Percentiles rank a stretch among this genome's conserved stretches.
phyloP scores from a whole-genome alignment of 768 basidiomycete species.

The Kwoniella sp. region DNA sequence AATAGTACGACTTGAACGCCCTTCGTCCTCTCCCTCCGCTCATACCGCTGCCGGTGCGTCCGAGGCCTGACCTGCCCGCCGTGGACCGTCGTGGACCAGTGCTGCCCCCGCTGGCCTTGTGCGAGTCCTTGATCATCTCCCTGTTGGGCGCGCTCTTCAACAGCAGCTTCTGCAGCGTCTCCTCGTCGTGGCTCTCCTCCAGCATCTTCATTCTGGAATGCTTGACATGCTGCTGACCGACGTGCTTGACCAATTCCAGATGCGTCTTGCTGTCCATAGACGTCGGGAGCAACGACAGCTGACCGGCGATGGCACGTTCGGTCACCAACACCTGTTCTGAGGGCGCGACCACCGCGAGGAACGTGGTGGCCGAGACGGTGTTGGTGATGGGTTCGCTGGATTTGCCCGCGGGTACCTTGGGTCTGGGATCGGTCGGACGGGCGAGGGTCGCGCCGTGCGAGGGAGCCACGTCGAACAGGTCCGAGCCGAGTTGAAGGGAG shows the following conservation, averaged over 20 bases:
- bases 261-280: constrained; percentile 40
- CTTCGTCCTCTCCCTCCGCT: constrained; percentile 14
- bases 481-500: constrained; percentile 85
- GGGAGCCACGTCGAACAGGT: constrained; percentile 74
- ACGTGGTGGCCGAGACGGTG: constrained; percentile 15
- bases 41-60: constrained; percentile 11
- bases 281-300: constrained; percentile 37
- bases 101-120: constrained; percentile 1
- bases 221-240: constrained; percentile 44
- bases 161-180: constrained; percentile 19
- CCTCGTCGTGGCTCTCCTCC: constrained; percentile 27
- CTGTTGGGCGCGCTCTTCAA: constrained; percentile 12
- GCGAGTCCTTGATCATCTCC: constrained; percentile 14
- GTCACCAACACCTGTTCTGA: constrained; percentile 34
- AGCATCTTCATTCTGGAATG: constrained; percentile 37
- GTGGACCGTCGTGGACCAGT: constrained; percentile 6
- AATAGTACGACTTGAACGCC: constrained; percentile 7
- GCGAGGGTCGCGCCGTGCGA: constrained; percentile 25
- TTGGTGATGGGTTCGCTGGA: constrained; percentile 1
- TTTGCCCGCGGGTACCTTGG: constrained; percentile 1
- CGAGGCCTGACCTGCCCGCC: constrained; percentile 6
- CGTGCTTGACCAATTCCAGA: constrained; percentile 35
- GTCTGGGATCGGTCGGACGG: constrained; percentile 18
- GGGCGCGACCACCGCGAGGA: constrained; percentile 24
- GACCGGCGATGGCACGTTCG: constrained; percentile 42